A percentile compares a stretch with the other conserved stretches of the same genome.
These are phyloP conservation scores for Hypomontagnella submonticulosa DNA, from an alignment of 495 filamentous ascomycete genomes.

Conservation along the genomic window DNA sequence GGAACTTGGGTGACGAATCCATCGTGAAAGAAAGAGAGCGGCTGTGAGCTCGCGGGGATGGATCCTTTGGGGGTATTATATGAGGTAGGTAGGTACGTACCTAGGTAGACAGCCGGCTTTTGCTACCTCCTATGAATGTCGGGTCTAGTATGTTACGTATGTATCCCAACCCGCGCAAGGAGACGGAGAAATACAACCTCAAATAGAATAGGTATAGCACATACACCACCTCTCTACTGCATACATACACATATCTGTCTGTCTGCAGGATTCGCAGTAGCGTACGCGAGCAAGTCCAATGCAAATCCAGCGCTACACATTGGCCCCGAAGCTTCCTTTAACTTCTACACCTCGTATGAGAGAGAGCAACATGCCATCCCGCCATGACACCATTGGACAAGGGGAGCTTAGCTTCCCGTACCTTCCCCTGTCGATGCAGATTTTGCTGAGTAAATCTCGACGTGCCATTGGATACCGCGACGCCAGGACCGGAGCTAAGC, in stretches of 20 bases:
- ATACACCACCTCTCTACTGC: neutral
- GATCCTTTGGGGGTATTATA: too few species aligned
- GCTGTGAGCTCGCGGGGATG: neutral
- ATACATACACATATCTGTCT: neutral
- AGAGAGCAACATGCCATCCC: slow-evolving; percentile 34
- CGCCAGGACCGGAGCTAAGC: slow-evolving; percentile 20
- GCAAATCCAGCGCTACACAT: slow-evolving; percentile 16
- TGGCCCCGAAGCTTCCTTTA: slow-evolving; percentile 23
- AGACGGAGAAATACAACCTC: too few species aligned
- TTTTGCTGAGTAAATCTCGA: slow-evolving; percentile 41
- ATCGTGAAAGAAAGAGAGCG: slow-evolving; percentile 7
- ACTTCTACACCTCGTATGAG: slow-evolving; percentile 17
- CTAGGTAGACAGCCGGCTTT: too few species aligned
- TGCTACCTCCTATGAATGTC: too few species aligned
- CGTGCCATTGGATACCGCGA: slow-evolving; percentile 32
- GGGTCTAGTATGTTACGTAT: too few species aligned
- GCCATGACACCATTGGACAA: slow-evolving; percentile 27
- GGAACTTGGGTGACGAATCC: slow-evolving; percentile 19
- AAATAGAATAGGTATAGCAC: slow-evolving; percentile 12
- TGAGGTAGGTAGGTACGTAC: too few species aligned
- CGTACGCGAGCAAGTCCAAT: slow-evolving; percentile 6
- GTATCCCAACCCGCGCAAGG: too few species aligned
- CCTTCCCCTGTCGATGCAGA: slow-evolving; percentile 23
- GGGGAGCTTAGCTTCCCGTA: slow-evolving; percentile 13
- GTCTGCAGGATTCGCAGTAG: neutral